These are phyloP conservation scores for Pseudoturritis turrita DNA, from an alignment of 345 rosid genomes.

Conservation along the genomic window DNA sequence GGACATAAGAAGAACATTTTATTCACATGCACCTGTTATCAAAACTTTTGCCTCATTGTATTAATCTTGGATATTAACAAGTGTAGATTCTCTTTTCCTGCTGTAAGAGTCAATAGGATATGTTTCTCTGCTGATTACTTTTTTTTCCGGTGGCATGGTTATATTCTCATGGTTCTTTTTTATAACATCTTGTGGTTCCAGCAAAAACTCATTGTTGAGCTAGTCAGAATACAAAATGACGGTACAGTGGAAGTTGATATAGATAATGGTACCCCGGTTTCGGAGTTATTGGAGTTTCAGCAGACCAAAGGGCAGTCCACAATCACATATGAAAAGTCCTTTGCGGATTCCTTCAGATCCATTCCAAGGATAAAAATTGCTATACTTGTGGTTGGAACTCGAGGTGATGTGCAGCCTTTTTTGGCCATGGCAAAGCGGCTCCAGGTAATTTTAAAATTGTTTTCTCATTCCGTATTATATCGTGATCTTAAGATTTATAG, in stretches of 20 bases:
- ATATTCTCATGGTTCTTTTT: neutral
- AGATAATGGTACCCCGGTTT: conserved; percentile 53
- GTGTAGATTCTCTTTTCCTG: neutral
- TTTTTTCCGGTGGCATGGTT: neutral
- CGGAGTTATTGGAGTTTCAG: conserved; percentile 73
- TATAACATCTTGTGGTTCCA: conserved; percentile 28
- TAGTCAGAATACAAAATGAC: conserved; percentile 85
- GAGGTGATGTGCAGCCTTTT: conserved; percentile 98
- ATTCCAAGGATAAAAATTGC: conserved; percentile 74
- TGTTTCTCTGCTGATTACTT: neutral
- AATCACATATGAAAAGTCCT: conserved; percentile 34
- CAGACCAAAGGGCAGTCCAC: conserved; percentile 46
- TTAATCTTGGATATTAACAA: neutral
- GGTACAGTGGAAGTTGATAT: conserved; percentile 95
- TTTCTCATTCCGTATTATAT: neutral
- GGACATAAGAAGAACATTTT: neutral
- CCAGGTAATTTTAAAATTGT: conserved; percentile 49
- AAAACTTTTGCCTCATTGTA: neutral
- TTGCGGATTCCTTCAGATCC: conserved; percentile 45
- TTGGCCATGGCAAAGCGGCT: conserved; percentile 94
- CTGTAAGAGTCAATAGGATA: neutral
- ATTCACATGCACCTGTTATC: neutral
- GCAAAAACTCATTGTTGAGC: conserved; percentile 80
- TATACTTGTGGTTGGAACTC: conserved; percentile 94
- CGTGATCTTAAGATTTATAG: neutral